Evolutionary conservation across 1,284 basidiomycete species (phyloP).

Genomic region (Pseudozyma pruni): DNA sequence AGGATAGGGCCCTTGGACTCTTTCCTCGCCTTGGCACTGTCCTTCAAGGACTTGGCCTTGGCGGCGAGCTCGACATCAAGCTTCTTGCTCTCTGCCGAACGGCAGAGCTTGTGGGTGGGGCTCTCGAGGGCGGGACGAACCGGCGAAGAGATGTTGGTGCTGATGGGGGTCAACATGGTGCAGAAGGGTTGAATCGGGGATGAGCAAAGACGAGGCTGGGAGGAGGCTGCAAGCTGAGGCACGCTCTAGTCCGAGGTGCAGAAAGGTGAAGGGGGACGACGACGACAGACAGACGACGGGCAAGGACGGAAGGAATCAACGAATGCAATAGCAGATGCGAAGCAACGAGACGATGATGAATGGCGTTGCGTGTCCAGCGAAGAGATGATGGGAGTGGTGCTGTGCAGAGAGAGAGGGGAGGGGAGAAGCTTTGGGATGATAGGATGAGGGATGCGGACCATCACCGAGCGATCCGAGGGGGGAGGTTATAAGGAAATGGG

Average conservation of each 20-base stretch:
- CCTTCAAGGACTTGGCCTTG: slow-evolving; percentile 49
- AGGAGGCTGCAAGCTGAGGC: slow-evolving; percentile 5
- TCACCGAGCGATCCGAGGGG: slow-evolving; percentile 52
- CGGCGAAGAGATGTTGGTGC: slow-evolving; percentile 42
- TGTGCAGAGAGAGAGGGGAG: slow-evolving; percentile 6
- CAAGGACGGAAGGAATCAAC: slow-evolving; percentile 12
- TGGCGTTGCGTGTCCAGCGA: slow-evolving; percentile 6
- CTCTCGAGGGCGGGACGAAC: slow-evolving; percentile 32
- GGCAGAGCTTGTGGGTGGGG: slow-evolving; percentile 46
- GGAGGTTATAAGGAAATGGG: slow-evolving; percentile 35
- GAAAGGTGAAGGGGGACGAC: too few relatives aligned
- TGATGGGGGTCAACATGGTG: slow-evolving; percentile 50
- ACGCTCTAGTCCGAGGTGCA: slow-evolving; percentile 23
- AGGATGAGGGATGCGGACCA: slow-evolving; percentile 30
- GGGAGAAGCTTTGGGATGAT: slow-evolving; percentile 16
- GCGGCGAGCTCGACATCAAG: slow-evolving; percentile 45
- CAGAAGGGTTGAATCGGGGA: not conserved
- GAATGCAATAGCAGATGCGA: slow-evolving; percentile 22
- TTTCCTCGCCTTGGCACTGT: slow-evolving; percentile 39
- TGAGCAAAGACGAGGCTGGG: not conserved
- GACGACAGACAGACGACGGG: slow-evolving; percentile 21
- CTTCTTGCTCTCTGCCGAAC: slow-evolving; percentile 45
- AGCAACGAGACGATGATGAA: slow-evolving; percentile 10
- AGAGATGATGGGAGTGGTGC: slow-evolving; percentile 42
- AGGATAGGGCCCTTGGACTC: slow-evolving; percentile 52